These are phyloP conservation scores for Backusella luteola DNA, from an alignment of 192 early-diverging fungal species.

Conservation along the genomic window DNA sequence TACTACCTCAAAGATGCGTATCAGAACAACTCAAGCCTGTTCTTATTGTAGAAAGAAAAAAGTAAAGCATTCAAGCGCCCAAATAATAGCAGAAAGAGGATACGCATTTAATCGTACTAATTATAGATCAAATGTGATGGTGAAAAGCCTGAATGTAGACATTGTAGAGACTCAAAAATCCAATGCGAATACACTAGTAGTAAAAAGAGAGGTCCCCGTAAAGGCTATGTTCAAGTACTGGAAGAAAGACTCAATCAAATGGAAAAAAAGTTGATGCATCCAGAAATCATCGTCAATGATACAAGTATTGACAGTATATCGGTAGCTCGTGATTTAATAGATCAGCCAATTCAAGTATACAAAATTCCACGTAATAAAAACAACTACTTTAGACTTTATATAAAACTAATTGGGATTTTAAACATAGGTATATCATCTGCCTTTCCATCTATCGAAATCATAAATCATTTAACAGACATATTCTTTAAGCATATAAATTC, in stretches of 20 bases:
- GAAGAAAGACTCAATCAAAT: constrained; percentile 25
- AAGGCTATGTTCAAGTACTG: constrained; percentile 32
- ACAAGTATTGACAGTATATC: neutral
- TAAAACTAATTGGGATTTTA: neutral
- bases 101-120: neutral
- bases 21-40: constrained; percentile 31
- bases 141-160: constrained; percentile 17
- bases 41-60: constrained; percentile 28
- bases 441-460: constrained; percentile 41
- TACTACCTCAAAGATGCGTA: constrained; percentile 8
- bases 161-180: constrained; percentile 9
- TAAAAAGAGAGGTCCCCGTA: constrained; percentile 26
- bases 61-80: neutral
- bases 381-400: neutral
- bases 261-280: constrained; percentile 3
- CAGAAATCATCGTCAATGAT: neutral
- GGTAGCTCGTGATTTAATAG: neutral
- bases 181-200: constrained; percentile 16
- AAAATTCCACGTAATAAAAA: neutral
- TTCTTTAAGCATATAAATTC: constrained; percentile 49
- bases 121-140: constrained; percentile 32
- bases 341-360: neutral
- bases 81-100: neutral
- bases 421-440: neutral
- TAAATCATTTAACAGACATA: constrained; percentile 40